Conservation (phyloP, 2,329 filamentous ascomycete species). For the Catunica adiposa region DNA sequence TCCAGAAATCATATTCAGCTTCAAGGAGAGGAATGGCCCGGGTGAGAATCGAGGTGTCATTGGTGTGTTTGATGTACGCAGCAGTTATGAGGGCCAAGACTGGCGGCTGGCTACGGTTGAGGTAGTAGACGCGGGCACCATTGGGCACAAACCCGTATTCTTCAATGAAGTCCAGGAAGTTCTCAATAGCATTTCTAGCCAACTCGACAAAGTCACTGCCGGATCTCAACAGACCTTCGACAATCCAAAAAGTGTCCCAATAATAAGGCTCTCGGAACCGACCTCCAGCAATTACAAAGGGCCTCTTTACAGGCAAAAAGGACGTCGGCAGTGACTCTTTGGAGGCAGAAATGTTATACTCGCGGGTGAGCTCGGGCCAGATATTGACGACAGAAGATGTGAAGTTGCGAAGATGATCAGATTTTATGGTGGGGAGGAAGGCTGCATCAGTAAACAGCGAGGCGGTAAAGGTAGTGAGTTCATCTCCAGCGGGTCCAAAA, state of each 20-base stretch:
- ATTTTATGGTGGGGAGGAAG: constrained; percentile 41
- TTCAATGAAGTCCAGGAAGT: constrained; percentile 51
- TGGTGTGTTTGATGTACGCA: constrained; percentile 46
- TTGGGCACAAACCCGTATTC: constrained; percentile 51
- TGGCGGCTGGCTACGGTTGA: constrained; percentile 52
- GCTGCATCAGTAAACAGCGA: constrained; percentile 38
- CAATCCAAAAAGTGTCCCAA: constrained; percentile 55
- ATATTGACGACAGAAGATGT: constrained; percentile 48
- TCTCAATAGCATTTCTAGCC: constrained; percentile 50
- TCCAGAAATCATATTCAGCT: constrained; percentile 48
- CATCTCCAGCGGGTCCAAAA: constrained; percentile 47
- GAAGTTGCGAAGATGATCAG: constrained; percentile 43
- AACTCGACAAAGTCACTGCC: constrained; percentile 46
- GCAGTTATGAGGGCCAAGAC: constrained; percentile 50
- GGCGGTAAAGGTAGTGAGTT: constrained; percentile 37
- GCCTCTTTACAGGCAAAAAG: constrained; percentile 49
- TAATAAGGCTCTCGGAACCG: constrained; percentile 56
- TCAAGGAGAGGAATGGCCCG: constrained; percentile 45
- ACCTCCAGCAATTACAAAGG: constrained; percentile 55
- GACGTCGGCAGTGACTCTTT: constrained; percentile 46
- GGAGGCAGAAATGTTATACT: constrained; percentile 34
- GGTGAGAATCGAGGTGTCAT: constrained; percentile 40
- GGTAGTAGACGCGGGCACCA: constrained; percentile 49
- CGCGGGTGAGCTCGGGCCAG: constrained; percentile 50
- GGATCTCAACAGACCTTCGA: constrained; percentile 48